These are phyloP conservation scores for Hygrophorus pudorinus DNA, from an alignment of 768 basidiomycete species.

Conservation along the genomic window DNA sequence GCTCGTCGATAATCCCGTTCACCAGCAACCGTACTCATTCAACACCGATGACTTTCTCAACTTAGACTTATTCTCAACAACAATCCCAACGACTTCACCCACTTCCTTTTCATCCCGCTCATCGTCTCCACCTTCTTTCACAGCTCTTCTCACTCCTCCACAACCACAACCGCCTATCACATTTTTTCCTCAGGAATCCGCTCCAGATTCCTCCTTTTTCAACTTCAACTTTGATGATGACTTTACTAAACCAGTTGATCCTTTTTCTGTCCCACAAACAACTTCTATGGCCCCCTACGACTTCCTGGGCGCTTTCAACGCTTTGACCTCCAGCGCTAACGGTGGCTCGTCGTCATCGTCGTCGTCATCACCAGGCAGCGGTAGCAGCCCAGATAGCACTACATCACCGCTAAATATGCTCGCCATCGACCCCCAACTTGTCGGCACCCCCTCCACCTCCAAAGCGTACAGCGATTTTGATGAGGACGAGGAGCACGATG, in stretches of 20 bases:
- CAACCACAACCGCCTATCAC: not conserved
- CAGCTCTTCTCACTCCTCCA: not conserved
- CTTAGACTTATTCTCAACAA: conserved; percentile 45
- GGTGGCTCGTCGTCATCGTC: not conserved
- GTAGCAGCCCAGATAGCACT: conserved; percentile 24
- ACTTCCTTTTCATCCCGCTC: conserved; percentile 31
- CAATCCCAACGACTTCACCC: conserved; percentile 28
- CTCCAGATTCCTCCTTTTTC: conserved; percentile 6
- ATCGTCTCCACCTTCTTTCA: not conserved
- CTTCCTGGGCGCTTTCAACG: conserved; percentile 1
- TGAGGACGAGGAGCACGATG: conserved; percentile 20
- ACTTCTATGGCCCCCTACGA: not conserved
- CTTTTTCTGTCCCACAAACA: not conserved
- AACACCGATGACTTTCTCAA: conserved; percentile 51
- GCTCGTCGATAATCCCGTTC: conserved; percentile 31
- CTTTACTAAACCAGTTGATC: not conserved
- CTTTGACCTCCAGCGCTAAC: not conserved
- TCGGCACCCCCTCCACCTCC: conserved; percentile 46
- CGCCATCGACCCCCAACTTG: conserved; percentile 68
- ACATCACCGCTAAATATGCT: conserved; percentile 17
- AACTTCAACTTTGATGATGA: conserved; percentile 8
- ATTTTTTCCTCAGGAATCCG: not conserved
- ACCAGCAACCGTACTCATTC: conserved; percentile 14
- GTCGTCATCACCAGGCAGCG: conserved; percentile 8
- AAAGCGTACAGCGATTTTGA: conserved; percentile 25